Evolutionary conservation across 352 stramenopile genomes (phyloP).

Genomic region (Phytophthora europaea): DNA sequence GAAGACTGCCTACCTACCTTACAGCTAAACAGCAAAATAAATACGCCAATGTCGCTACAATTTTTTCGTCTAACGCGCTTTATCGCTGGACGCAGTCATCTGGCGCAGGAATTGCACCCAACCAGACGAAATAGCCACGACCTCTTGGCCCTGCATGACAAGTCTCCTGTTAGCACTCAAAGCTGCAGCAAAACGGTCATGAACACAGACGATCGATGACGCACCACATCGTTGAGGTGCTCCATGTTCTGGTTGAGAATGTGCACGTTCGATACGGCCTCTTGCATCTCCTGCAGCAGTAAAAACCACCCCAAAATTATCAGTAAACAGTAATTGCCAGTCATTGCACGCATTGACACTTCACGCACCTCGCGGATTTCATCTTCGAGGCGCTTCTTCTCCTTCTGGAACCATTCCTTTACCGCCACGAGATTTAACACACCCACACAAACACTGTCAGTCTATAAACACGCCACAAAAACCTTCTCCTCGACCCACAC

Average conservation of each 20-base stretch:
- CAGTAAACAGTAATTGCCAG: not conserved
- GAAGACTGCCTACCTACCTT: constrained; percentile 7
- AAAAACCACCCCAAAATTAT: not conserved
- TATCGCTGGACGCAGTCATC: constrained; percentile 55
- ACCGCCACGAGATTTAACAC: not conserved
- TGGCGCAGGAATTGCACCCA: constrained; percentile 81
- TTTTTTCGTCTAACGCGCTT: constrained; percentile 37
- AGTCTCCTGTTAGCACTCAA: not conserved
- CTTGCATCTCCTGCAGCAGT: constrained; percentile 73
- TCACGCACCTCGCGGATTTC: constrained; percentile 73
- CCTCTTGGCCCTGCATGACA: constrained; percentile 66
- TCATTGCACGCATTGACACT: not conserved
- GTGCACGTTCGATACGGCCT: constrained; percentile 84
- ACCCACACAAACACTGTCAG: constrained; percentile 15
- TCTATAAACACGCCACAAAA: not conserved
- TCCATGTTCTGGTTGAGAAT: constrained; percentile 87
- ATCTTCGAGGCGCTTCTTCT: constrained; percentile 77
- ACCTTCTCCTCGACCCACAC: not conserved
- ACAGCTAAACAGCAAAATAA: constrained; percentile 24
- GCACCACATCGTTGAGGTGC: constrained; percentile 84
- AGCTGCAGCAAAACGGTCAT: not conserved
- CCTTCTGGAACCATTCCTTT: constrained; percentile 74
- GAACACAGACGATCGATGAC: constrained; percentile 8
- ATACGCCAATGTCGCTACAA: constrained; percentile 17
- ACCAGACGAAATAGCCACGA: constrained; percentile 75